Base-by-base conservation (phyloP, 1,139 yeast species). In the Sugiyamaella japonica region DNA sequence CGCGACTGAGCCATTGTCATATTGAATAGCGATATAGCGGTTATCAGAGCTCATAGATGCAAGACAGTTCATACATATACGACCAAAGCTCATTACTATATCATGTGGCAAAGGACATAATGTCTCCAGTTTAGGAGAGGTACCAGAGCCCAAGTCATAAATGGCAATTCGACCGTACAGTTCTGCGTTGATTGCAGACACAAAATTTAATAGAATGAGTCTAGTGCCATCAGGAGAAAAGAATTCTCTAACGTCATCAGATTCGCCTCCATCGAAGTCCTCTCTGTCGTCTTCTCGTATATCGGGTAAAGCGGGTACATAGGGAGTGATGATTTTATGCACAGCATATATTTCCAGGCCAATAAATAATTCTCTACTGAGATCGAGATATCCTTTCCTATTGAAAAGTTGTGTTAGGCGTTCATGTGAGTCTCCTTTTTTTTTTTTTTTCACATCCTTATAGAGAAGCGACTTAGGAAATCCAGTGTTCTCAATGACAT, bases 201-300 rank as follows among this genome's bases (percentile, higher is more conserved):
- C 42, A 7, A 28, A 13, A 29, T 17, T 38, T 15, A 48, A 25
- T n/a, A 48, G 12, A 32, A 40, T 41, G 9, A 53, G 50, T 25
- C 37, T 37, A 1, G 54, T 41, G 17, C 54, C 56, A 7, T 52
- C 55, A 2, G 50, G 39, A 12, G 58, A 34, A 37, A 17, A 31
- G 47, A 40, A 20, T 10, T 47, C 50, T 28, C 17, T 47, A 6
- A 20, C 6, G 25, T 20, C 25, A 20, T n/a, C n/a, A n/a, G n/a
- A n/a, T n/a, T n/a, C 8, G 36, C 25, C 10, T 37, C 12, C 32
- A 15, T 37, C 29, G 12, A 32, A 7, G 45, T 13, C 16, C 36
- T 36, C 13, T n/a, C 23, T 34, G 13, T 43, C 39, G 15, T 23
- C 37, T 23, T 44, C 25, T 5, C n/a, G n/a, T n/a, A n/a, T n/a